Conservation (phyloP, 2,329 filamentous ascomycete species). For the Aspergillus vadensis region DNA sequence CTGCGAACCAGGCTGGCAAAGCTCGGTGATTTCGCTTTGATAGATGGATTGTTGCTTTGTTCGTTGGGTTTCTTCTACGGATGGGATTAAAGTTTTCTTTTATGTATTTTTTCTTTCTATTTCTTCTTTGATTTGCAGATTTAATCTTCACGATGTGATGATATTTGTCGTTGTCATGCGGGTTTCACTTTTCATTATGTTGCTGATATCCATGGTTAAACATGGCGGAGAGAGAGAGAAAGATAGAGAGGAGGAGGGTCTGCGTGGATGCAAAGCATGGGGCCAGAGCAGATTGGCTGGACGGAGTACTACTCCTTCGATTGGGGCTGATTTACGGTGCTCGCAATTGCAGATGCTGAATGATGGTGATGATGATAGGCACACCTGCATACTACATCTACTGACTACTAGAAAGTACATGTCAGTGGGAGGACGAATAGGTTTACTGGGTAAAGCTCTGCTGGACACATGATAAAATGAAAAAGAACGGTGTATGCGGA, state of each 20-base stretch:
- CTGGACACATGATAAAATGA: no score
- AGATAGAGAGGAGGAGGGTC: neutral
- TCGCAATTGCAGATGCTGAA: no score
- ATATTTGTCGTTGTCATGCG: conserved; percentile 1
- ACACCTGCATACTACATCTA: no score
- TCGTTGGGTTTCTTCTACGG: conserved; percentile 3
- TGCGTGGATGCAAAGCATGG: no score
- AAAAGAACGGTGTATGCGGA: no score
- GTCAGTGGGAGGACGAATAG: no score
- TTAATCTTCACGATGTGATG: conserved; percentile 18
- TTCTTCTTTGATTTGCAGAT: conserved; percentile 5
- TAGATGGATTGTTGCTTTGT: neutral
- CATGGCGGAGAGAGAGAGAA: neutral
- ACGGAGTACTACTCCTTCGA: no score
- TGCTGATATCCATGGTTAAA: neutral
- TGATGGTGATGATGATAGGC: no score
- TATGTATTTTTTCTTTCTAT: neutral
- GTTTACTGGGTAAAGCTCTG: no score
- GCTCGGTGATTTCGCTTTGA: conserved; percentile 39
- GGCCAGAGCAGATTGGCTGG: no score
- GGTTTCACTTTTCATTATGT: neutral
- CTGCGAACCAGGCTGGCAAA: conserved; percentile 54
- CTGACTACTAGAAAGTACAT: no score
- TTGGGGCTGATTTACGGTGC: no score
- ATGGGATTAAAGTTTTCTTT: conserved; percentile 17